Evolutionary conservation across 805 yeast species (phyloP).

Genomic region (Zygotorulaspora sp.): DNA sequence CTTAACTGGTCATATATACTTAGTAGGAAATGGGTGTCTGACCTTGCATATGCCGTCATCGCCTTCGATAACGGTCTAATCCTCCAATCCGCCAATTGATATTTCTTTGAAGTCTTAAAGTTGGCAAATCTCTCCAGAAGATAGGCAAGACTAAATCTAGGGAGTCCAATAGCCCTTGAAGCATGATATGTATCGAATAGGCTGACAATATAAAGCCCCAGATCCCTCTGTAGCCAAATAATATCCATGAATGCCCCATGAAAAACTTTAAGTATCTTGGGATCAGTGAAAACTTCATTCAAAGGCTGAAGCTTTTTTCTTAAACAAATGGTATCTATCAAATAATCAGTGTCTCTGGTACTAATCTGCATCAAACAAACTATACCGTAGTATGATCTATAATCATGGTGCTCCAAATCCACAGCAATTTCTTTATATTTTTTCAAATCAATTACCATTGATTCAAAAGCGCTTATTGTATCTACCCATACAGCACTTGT

Average conservation of each 20-base stretch:
- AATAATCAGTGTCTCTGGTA: conserved; percentile 73
- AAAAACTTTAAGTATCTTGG: conserved; percentile 74
- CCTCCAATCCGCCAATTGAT: conserved; percentile 97
- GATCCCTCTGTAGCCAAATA: conserved; percentile 92
- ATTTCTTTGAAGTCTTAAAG: conserved; percentile 87
- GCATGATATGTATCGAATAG: conserved; percentile 94
- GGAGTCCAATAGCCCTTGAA: conserved; percentile 69
- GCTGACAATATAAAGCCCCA: conserved; percentile 85
- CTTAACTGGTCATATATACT: conserved; percentile 73
- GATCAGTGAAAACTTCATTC: conserved; percentile 77
- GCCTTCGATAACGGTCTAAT: conserved; percentile 72
- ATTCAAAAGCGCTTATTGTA: conserved; percentile 44
- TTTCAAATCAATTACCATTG: conserved; percentile 52
- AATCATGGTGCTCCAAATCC: conserved; percentile 95
- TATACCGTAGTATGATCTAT: conserved; percentile 82
- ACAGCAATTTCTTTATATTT: conserved; percentile 68
- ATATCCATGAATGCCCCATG: conserved; percentile 98
- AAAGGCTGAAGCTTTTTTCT: conserved; percentile 64
- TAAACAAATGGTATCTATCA: conserved; percentile 77
- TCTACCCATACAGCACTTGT: conserved; percentile 72
- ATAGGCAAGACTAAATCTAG: conserved; percentile 79
- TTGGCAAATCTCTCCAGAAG: conserved; percentile 73
- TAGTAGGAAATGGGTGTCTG: conserved; percentile 89
- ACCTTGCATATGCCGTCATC: conserved; percentile 82
- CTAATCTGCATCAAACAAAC: conserved; percentile 93